Conservation (phyloP, 306 rosid species). For the Abrus pulchellus region DNA sequence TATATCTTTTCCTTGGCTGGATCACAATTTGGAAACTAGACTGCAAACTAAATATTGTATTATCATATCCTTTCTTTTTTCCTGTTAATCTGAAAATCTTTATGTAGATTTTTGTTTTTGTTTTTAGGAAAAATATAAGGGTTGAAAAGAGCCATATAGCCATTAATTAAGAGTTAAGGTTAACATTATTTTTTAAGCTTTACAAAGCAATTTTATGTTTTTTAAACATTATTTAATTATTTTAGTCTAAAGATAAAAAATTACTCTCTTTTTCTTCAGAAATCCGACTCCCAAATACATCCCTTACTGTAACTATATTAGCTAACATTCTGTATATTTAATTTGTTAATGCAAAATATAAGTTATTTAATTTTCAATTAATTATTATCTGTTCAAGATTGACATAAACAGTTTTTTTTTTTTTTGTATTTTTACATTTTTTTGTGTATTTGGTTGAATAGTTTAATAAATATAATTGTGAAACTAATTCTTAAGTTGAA, state of each 20-base stretch:
- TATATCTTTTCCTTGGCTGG: slow-evolving; percentile 29
- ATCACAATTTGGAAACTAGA: neutral
- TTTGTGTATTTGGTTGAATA: no score
- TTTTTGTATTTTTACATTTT: no score
- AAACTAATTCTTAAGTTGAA: neutral
- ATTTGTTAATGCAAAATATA: neutral
- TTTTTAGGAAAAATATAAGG: neutral
- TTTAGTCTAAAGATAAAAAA: no score
- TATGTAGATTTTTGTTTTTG: neutral
- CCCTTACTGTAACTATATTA: neutral
- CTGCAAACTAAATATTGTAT: neutral
- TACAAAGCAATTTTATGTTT: neutral
- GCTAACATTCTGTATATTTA: neutral
- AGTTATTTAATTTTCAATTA: neutral
- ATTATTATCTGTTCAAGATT: neutral
- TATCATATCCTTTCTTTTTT: neutral
- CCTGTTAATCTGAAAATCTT: neutral
- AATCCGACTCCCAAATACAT: no score
- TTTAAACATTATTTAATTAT: no score
- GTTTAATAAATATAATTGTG: neutral
- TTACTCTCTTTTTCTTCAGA: no score
- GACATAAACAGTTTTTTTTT: neutral
- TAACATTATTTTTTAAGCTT: neutral
- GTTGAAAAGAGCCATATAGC: neutral
- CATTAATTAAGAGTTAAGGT: neutral